Base-by-base conservation (phyloP, 495 filamentous ascomycete species). In the Talaromyces adpressus region DNA sequence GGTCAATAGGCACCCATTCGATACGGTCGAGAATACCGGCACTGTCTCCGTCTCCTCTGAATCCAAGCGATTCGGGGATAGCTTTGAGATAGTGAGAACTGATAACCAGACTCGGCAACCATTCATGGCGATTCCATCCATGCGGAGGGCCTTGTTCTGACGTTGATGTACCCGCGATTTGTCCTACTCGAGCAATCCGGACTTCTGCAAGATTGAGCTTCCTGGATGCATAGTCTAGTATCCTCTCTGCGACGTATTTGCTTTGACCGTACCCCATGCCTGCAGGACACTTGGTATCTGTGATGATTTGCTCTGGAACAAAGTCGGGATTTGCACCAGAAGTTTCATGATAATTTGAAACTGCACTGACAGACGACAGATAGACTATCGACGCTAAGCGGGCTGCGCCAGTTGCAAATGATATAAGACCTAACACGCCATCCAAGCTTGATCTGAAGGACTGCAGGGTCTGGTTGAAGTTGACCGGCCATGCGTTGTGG, bases 91-190 rank as follows among this genome's bases (percentile, higher is more conserved):
- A 66, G 1, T 71, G 69, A 47, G 62, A 63, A 22, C 62, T 63
- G 16, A 63, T 47, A 7, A 63, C 54, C 39, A 77, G 70, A 30
- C 64, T 34, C 5, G 84, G 84, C 2, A 87, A 66, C 81, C 82
- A 86, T 59, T 86, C 84, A 27, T 81, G 74, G 25, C 64, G 66
- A 65, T 81, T 84, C 84, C 84, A 87, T 20, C 68, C 65, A 1
- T 80, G 79, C 6, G 69, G 61, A 4, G 36, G 36, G 8, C 59
- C 59, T 27, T 61, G 59, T 68, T 62, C 25, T 68, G 65, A 16
- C 9, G 59, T 45, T 14, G 53, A 39, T n/a, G 49, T 63, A 22
- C 69, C 69, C n/a, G 68, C 69, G 22, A 71, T 70, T 45, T 71
- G 69, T 18, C 69, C 69, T 0, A 70, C 36, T 14, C 69, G 60